phyloP scores from a whole-genome alignment of 495 filamentous ascomycete species.

The Platismatia glauca region DNA sequence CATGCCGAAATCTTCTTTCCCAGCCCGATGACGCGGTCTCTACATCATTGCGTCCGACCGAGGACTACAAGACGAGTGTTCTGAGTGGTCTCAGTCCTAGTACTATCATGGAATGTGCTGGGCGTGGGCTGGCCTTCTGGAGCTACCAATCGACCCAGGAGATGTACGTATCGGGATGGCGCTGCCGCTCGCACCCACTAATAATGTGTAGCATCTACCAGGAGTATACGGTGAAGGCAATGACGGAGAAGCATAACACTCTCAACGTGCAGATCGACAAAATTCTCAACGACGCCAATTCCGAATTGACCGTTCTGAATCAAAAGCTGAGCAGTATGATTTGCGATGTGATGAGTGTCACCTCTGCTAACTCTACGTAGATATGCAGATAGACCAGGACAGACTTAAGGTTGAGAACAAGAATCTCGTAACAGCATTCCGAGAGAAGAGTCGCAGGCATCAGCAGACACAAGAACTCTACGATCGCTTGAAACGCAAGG shows the following conservation, averaged over 20 bases:
- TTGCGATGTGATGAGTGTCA: not conserved
- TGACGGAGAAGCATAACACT: conserved; percentile 64
- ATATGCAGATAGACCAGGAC: conserved; percentile 57
- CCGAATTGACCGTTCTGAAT: conserved; percentile 61
- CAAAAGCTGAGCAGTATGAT: conserved; percentile 47
- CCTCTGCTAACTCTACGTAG: conserved; percentile 31
- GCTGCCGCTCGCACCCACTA: conserved; percentile 14
- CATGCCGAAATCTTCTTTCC: conserved; percentile 60
- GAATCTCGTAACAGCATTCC: conserved; percentile 58
- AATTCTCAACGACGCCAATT: conserved; percentile 71
- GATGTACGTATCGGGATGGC: conserved; percentile 46
- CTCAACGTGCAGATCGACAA: conserved; percentile 70
- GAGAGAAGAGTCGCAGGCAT: conserved; percentile 69
- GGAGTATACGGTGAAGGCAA: conserved; percentile 59
- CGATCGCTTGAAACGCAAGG: conserved; percentile 66
- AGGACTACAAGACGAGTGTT: conserved; percentile 90
- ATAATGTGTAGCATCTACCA: conserved; percentile 60
- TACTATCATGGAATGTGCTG: conserved; percentile 84
- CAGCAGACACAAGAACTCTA: conserved; percentile 76
- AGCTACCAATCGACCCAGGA: conserved; percentile 86
- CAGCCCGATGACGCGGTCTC: conserved; percentile 73
- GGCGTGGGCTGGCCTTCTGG: conserved; percentile 78
- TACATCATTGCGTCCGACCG: conserved; percentile 69
- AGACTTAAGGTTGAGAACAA: conserved; percentile 65
- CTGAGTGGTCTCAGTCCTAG: conserved; percentile 77